These are phyloP conservation scores for Cairneyella variabilis DNA, from an alignment of 495 filamentous ascomycete species.

Conservation along the genomic window DNA sequence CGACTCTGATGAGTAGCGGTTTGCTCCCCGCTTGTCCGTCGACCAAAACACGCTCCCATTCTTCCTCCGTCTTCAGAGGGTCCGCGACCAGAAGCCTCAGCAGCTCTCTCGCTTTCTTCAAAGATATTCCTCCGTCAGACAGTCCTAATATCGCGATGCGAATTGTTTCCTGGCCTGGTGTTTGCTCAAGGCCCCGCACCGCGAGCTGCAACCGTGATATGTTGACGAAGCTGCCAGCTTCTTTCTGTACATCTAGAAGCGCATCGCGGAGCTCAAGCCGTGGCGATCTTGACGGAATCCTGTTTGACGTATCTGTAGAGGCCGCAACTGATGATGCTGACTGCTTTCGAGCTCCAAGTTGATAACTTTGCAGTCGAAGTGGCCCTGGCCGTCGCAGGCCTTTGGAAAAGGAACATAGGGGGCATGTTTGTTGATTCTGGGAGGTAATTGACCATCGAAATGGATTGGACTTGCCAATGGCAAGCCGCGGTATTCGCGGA, in stretches of 20 bases:
- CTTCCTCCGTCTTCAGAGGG: conserved; percentile 57
- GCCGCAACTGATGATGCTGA: neutral
- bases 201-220: conserved; percentile 77
- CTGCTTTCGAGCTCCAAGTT: conserved; percentile 10
- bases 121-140: conserved; percentile 30
- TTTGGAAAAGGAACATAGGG: conserved; percentile 16
- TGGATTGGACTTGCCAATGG: conserved; percentile 13
- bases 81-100: conserved; percentile 73
- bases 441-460: conserved; percentile 18
- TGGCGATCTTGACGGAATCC: conserved; percentile 14
- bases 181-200: conserved; percentile 67
- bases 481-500: conserved; percentile 22
- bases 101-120: conserved; percentile 49
- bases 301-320: neutral
- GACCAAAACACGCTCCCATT: conserved; percentile 70
- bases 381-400: neutral
- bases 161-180: conserved; percentile 56
- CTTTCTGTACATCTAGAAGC: conserved; percentile 56
- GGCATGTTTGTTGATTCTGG: conserved; percentile 23
- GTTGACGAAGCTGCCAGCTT: conserved; percentile 63
- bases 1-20: conserved; percentile 44
- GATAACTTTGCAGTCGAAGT: neutral
- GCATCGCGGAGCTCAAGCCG: conserved; percentile 53
- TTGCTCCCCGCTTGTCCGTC: conserved; percentile 32
- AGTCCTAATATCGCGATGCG: conserved; percentile 61